Evolutionary conservation across 805 yeast species (phyloP).

Genomic region (Yamadazyma olivae): DNA sequence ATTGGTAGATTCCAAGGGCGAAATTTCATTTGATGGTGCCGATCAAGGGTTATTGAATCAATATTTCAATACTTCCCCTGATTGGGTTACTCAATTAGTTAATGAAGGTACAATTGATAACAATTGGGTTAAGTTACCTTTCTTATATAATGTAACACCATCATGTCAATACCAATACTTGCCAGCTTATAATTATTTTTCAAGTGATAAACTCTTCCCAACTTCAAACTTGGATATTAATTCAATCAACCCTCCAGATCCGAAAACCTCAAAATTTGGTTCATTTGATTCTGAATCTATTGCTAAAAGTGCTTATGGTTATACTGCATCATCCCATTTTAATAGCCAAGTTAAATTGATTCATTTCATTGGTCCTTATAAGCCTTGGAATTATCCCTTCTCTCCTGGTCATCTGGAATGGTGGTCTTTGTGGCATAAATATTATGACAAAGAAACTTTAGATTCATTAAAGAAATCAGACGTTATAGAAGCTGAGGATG

Average conservation of each 20-base stretch:
- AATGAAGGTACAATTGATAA: conserved; percentile 8
- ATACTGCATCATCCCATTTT: conserved; percentile 18
- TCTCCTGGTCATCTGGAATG: conserved; percentile 25
- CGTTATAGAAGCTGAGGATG: neutral
- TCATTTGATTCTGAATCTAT: conserved; percentile 2
- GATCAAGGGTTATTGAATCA: conserved; percentile 90
- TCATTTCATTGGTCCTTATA: conserved; percentile 65
- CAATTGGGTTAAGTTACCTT: conserved; percentile 74
- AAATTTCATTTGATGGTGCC: conserved; percentile 72
- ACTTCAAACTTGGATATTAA: neutral
- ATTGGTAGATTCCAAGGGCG: conserved; percentile 16
- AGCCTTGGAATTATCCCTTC: conserved; percentile 48
- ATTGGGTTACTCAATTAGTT: conserved; percentile 29
- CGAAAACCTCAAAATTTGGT: neutral
- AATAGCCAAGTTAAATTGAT: conserved; percentile 44
- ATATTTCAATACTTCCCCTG: conserved; percentile 50
- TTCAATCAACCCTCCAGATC: conserved; percentile 4
- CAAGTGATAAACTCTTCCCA: conserved; percentile 10
- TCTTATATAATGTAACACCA: conserved; percentile 78
- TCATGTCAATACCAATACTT: conserved; percentile 61
- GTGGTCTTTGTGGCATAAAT: conserved; percentile 39
- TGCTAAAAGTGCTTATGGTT: conserved; percentile 13
- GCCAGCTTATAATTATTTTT: conserved; percentile 64
- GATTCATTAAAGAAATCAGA: conserved; percentile 1
- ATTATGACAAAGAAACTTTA: conserved; percentile 15